phyloP scores from a whole-genome alignment of 2,329 filamentous ascomycete species.

The Daldinia eschscholtzii region DNA sequence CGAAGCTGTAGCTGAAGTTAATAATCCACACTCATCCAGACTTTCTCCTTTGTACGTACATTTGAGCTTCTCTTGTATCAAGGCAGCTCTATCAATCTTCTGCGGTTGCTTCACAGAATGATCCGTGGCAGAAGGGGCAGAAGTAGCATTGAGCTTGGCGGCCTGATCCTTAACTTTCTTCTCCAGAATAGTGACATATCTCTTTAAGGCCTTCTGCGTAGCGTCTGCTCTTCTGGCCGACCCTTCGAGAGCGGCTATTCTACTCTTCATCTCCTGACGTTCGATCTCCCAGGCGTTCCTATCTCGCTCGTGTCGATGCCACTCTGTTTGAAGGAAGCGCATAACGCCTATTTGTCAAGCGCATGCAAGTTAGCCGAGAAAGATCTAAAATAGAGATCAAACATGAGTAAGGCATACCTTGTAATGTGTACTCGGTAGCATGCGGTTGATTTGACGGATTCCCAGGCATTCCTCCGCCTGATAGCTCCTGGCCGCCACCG shows the following conservation, averaged over 20 bases:
- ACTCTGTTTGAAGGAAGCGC: slow-evolving; percentile 99
- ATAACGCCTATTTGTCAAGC: slow-evolving; percentile 78
- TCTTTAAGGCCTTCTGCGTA: slow-evolving; percentile 88
- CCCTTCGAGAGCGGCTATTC: slow-evolving; percentile 94
- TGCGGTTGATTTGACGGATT: slow-evolving; percentile 63
- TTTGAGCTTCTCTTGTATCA: slow-evolving; percentile 69
- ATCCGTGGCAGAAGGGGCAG: slow-evolving; percentile 58
- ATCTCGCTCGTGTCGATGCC: slow-evolving; percentile 98
- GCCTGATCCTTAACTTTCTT: slow-evolving; percentile 87
- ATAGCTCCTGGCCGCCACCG: slow-evolving; percentile 58
- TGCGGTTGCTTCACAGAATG: slow-evolving; percentile 60
- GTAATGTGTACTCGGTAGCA: slow-evolving; percentile 72
- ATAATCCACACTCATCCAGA: slow-evolving; percentile 4
- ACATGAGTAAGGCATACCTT: slow-evolving; percentile 56
- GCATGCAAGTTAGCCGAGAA: slow-evolving; percentile 24
- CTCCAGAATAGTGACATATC: slow-evolving; percentile 91
- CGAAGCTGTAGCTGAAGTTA: slow-evolving; percentile 54
- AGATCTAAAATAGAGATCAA: neutral
- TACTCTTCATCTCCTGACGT: slow-evolving; percentile 97
- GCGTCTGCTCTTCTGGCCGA: slow-evolving; percentile 88
- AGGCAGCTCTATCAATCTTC: slow-evolving; percentile 60
- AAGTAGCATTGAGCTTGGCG: slow-evolving; percentile 72
- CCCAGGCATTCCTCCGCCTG: slow-evolving; percentile 55
- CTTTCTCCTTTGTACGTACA: slow-evolving; percentile 58
- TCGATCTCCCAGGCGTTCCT: slow-evolving; percentile 99